Conservation (phyloP, 1,284 basidiomycete genomes). For the Boletus sp. region DNA sequence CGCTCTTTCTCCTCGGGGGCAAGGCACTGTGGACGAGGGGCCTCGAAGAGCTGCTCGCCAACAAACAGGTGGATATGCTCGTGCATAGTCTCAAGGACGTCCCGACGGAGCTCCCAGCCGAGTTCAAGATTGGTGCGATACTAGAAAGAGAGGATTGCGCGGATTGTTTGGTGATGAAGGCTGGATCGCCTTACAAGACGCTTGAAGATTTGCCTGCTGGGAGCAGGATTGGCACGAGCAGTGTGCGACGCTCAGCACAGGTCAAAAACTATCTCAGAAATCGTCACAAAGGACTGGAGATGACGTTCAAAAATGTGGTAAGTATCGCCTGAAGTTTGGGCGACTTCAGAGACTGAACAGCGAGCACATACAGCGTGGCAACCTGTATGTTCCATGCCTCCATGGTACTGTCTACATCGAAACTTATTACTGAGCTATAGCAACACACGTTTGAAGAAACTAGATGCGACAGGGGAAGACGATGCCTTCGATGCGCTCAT, state of each 20-base stretch:
- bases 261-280: conserved; percentile 80
- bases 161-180: conserved; percentile 89
- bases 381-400: conserved; percentile 55
- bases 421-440: conserved; percentile 43
- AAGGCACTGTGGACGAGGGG: conserved; percentile 97
- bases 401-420: conserved; percentile 2
- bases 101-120: conserved; percentile 84
- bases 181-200: conserved; percentile 71
- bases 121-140: conserved; percentile 87
- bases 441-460: conserved; percentile 88
- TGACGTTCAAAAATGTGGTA: conserved; percentile 91
- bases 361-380: conserved; percentile 62
- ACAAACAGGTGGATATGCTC: conserved; percentile 85
- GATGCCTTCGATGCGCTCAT: conserved; percentile 90
- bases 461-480: conserved; percentile 72
- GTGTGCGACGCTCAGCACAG: conserved; percentile 92
- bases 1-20: conserved; percentile 79
- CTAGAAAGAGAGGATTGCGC: conserved; percentile 88
- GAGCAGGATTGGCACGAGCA: conserved; percentile 92
- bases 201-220: conserved; percentile 89
- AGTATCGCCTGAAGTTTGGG: conserved; percentile 41
- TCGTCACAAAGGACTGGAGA: conserved; percentile 29
- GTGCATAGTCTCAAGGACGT: conserved; percentile 96
- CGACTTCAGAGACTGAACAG: conserved; percentile 10
- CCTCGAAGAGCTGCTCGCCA: conserved; percentile 82